Conservation (phyloP, 2,329 filamentous ascomycete species). For the Ceratocystiopsis sp. region DNA sequence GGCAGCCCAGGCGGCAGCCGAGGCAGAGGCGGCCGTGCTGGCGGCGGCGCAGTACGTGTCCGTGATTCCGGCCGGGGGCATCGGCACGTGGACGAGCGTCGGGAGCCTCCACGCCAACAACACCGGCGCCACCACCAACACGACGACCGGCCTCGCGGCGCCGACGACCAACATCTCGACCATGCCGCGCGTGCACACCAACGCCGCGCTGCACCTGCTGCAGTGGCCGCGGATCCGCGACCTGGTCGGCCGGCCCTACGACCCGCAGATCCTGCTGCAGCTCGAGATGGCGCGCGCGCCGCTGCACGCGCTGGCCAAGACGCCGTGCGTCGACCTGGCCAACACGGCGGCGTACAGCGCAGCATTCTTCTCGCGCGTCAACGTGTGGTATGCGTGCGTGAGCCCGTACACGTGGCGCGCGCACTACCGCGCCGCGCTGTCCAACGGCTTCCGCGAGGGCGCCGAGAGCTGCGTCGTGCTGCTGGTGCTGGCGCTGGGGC, state of each 20-base stretch:
- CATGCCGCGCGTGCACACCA: slow-evolving; percentile 74
- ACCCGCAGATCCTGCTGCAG: slow-evolving; percentile 66
- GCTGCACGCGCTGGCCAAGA: slow-evolving; percentile 48
- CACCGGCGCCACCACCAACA: slow-evolving; percentile 53
- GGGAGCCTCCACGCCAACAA: slow-evolving; percentile 29
- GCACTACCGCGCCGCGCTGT: slow-evolving; percentile 59
- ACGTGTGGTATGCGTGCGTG: slow-evolving; percentile 73
- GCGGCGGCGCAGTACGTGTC: slow-evolving; percentile 23
- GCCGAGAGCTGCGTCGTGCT: slow-evolving; percentile 71
- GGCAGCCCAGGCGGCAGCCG: slow-evolving; percentile 24
- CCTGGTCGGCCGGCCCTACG: slow-evolving; percentile 59
- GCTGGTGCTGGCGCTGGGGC: slow-evolving; percentile 59
- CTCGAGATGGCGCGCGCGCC: slow-evolving; percentile 66
- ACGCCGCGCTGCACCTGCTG: slow-evolving; percentile 59
- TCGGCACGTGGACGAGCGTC: slow-evolving; percentile 50
- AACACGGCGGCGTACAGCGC: slow-evolving; percentile 61
- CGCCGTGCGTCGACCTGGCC: slow-evolving; percentile 51
- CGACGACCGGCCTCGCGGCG: slow-evolving; percentile 29
- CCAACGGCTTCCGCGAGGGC: slow-evolving; percentile 60
- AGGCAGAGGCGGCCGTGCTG: slow-evolving; percentile 30
- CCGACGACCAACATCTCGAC: slow-evolving; percentile 52
- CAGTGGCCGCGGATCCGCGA: slow-evolving; percentile 71
- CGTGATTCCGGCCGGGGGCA: slow-evolving; percentile 42
- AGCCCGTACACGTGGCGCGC: slow-evolving; percentile 67
- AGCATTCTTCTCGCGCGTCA: slow-evolving; percentile 66